A percentile compares a stretch with the other conserved stretches of the same genome.
Conservation (phyloP, 768 basidiomycete genomes). For the Pleurotus tuoliensis region DNA sequence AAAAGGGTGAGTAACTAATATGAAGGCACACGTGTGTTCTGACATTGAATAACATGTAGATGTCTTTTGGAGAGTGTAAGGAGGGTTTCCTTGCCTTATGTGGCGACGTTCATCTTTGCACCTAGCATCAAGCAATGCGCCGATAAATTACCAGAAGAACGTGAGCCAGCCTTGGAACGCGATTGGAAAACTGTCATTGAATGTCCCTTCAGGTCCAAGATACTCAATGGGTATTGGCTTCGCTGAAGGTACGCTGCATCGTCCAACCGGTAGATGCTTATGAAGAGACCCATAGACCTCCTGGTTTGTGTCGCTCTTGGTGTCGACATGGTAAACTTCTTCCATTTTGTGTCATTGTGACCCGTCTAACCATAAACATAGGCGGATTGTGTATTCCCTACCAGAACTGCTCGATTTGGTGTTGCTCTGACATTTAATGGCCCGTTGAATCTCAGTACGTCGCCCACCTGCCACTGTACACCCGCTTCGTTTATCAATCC, state of each 20-base stretch:
- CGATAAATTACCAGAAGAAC: constrained; percentile 71
- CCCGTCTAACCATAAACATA: constrained; percentile 20
- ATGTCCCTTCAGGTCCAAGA: constrained; percentile 56
- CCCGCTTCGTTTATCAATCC: background rate
- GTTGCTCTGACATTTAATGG: constrained; percentile 82
- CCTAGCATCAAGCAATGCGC: constrained; percentile 78
- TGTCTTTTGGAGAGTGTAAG: constrained; percentile 82
- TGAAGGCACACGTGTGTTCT: background rate
- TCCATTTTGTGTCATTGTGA: background rate
- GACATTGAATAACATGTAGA: constrained; percentile 39
- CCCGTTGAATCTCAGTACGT: constrained; percentile 77
- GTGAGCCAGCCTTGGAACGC: constrained; percentile 35
- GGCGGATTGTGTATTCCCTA: constrained; percentile 95
- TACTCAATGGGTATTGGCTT: constrained; percentile 94
- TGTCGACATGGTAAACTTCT: constrained; percentile 72
- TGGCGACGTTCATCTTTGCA: background rate
- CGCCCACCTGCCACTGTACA: background rate
- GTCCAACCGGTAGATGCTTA: background rate
- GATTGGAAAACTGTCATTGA: constrained; percentile 10
- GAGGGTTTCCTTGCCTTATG: background rate
- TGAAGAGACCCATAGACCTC: constrained; percentile 49
- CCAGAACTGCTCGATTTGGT: constrained; percentile 87
- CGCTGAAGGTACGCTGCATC: constrained; percentile 63
- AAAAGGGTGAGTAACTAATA: constrained; percentile 57
- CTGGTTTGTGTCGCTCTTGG: constrained; percentile 90